Evolutionary conservation across 345 rosid species (phyloP), one percentile per base, ranked within the genome.

Genomic region (Citrus australasica): DNA sequence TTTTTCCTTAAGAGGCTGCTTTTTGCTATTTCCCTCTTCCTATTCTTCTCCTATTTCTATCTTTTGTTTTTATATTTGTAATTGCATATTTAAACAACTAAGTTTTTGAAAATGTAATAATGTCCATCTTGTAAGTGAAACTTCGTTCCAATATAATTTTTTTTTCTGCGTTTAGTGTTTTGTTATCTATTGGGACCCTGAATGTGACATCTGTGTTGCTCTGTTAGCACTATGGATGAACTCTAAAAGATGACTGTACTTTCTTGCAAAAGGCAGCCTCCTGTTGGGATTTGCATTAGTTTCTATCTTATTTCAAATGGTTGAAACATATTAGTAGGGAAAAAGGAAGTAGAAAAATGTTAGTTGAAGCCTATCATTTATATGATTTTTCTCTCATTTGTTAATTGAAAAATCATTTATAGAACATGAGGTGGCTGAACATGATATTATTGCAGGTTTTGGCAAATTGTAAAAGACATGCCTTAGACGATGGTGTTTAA

Each of bases 371-470:
- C 2, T 25, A 35, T n/a, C 17, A 8, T 72, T 48, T 38, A 71
- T 42, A 6, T 77, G 37, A 40, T 74, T 66, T 30, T 37, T 46
- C 66, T 22, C 24, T 58, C 9, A 11, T 58, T 74, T 40, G 30
- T 27, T 37, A 53, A 32, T 38, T 42, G 48, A 33, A 56, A 32
- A 27, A 28, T 58, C 53, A 69, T 25, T 35, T 19, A 17, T 46
- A 3, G 67, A 5, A 40, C 62, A 3, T 25, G 40, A 63, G 79
- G 60, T 68, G 63, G 77, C 80, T 82, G 53, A 51, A 67, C 62
- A 21, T n/a, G 75, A 64, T 75, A 37, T 69, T 75, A 58, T 79
- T 66, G 58, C 85, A 82, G 87, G 87, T 74, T 33, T 14, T 38
- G 64, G 51, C 71, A 65, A 59, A 37, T 70, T 30, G 63, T 25